A percentile compares a stretch with the other conserved stretches of the same genome.
Evolutionary conservation across 2,329 filamentous ascomycete genomes (phyloP).

Genomic region (Pseudogymnoascus sp.): DNA sequence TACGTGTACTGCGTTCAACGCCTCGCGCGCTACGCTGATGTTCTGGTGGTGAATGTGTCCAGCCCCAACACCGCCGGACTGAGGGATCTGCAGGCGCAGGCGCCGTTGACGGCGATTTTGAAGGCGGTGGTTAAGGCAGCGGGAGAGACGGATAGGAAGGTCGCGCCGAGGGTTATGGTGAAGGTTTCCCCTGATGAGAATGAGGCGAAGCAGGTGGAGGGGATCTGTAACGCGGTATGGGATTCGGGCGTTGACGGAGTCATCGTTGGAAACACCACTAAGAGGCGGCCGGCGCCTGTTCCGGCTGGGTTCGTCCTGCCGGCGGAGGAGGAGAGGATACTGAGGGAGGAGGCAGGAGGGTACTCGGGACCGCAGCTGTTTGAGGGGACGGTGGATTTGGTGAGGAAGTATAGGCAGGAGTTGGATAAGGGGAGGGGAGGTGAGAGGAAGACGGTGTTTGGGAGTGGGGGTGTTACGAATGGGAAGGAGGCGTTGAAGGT

Average conservation of each 20-base stretch:
- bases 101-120: conserved; percentile 73
- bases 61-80: conserved; percentile 93
- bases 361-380: conserved; percentile 90
- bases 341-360: conserved; percentile 67
- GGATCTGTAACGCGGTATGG: conserved; percentile 80
- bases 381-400: conserved; percentile 66
- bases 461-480: conserved; percentile 84
- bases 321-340: conserved; percentile 53
- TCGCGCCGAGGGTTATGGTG: conserved; percentile 82
- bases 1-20: conserved; percentile 86
- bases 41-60: conserved; percentile 96
- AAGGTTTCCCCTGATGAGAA: conserved; percentile 97
- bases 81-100: conserved; percentile 74
- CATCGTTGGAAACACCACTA: conserved; percentile 96
- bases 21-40: conserved; percentile 81
- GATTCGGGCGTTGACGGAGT: conserved; percentile 83
- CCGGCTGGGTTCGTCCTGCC: conserved; percentile 59
- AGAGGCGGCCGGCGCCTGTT: conserved; percentile 62
- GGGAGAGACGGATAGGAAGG: conserved; percentile 55
- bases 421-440: conserved; percentile 44
- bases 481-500: conserved; percentile 75
- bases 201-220: conserved; percentile 70
- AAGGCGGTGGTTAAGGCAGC: conserved; percentile 76
- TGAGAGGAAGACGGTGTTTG: conserved; percentile 74
- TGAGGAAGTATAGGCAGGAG: conserved; percentile 66